These are phyloP conservation scores for Candida peoriensis DNA, from an alignment of 805 yeast genomes.

Conservation along the genomic window DNA sequence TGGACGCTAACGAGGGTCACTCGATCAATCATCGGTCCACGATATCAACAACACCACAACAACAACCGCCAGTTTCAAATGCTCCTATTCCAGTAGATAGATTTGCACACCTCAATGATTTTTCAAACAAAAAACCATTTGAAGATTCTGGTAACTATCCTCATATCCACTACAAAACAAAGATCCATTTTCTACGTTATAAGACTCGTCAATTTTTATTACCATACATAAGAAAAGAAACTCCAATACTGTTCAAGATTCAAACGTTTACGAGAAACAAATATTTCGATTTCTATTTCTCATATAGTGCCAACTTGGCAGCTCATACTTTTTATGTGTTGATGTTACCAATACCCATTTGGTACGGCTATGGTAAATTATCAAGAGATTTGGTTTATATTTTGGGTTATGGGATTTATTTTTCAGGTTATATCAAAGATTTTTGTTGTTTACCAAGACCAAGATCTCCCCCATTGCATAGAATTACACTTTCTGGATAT, in stretches of 20 bases:
- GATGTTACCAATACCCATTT: conserved; percentile 77
- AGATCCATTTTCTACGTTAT: conserved; percentile 53
- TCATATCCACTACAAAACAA: conserved; percentile 55
- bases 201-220: conserved; percentile 46
- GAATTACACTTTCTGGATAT: conserved; percentile 87
- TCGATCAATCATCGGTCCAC: background rate
- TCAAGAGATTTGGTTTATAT: conserved; percentile 72
- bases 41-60: background rate
- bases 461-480: conserved; percentile 80
- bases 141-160: conserved; percentile 75
- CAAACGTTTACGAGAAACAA: conserved; percentile 50
- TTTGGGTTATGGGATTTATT: conserved; percentile 49
- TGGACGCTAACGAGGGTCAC: background rate
- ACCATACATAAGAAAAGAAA: conserved; percentile 60
- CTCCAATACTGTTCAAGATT: conserved; percentile 47
- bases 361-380: conserved; percentile 62
- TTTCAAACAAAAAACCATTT: conserved; percentile 19
- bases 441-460: conserved; percentile 90
- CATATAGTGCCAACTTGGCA: conserved; percentile 85
- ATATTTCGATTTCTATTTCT: conserved; percentile 66
- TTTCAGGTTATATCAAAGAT: conserved; percentile 77
- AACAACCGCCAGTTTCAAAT: background rate
- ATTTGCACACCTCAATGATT: conserved; percentile 24
- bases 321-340: conserved; percentile 91
- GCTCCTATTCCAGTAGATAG: conserved; percentile 8